A percentile compares a stretch with the other conserved stretches of the same genome.
Conservation (phyloP, 2,329 filamentous ascomycete species). For the Colletotrichum orchidophilum region DNA sequence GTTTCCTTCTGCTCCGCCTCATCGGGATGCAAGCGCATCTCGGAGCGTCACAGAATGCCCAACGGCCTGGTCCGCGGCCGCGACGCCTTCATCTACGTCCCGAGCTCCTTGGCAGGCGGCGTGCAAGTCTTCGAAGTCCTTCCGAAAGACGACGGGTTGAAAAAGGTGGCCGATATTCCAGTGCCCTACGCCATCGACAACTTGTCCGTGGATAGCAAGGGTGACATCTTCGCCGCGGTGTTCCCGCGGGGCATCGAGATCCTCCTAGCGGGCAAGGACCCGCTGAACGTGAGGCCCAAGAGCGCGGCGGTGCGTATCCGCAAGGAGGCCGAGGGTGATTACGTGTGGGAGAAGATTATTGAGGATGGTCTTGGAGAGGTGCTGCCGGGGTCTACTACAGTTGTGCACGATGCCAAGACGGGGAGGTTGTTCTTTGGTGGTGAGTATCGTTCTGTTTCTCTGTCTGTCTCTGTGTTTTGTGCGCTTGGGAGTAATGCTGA, state of each 20-base stretch:
- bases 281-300: slow-evolving; percentile 29
- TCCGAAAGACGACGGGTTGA: slow-evolving; percentile 27
- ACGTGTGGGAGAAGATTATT: slow-evolving; percentile 39
- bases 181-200: slow-evolving; percentile 40
- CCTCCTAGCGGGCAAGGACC: slow-evolving; percentile 32
- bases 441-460: slow-evolving; percentile 22
- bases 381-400: slow-evolving; percentile 38
- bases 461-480: too few species aligned
- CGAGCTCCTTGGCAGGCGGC: slow-evolving; percentile 37
- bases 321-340: slow-evolving; percentile 29
- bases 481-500: neutral
- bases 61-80: slow-evolving; percentile 42
- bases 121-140: slow-evolving; percentile 35
- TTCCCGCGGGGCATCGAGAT: slow-evolving; percentile 36
- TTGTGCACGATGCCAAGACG: slow-evolving; percentile 40
- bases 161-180: slow-evolving; percentile 34
- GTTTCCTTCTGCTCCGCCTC: slow-evolving; percentile 39
- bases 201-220: slow-evolving; percentile 38
- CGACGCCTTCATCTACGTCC: slow-evolving; percentile 44
- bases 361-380: slow-evolving; percentile 40
- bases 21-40: slow-evolving; percentile 37
- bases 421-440: slow-evolving; percentile 40
- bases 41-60: slow-evolving; percentile 39
- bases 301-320: slow-evolving; percentile 38
- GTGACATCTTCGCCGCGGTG: slow-evolving; percentile 39